Evolutionary conservation across 108 stramenopile genomes (phyloP).

Genomic region (Cyclotella distinguenda): DNA sequence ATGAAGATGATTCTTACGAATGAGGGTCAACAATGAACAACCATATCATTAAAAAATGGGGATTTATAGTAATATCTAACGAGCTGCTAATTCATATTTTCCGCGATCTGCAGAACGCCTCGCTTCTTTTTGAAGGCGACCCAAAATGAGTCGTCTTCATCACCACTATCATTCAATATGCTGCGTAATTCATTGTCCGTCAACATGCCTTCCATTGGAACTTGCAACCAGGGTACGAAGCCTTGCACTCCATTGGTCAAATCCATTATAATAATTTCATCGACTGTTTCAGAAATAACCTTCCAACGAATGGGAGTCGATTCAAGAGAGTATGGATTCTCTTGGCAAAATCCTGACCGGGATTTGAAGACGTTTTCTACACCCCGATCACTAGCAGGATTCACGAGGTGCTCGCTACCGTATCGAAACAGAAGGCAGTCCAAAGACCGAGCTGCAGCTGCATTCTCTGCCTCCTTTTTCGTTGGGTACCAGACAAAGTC

Average conservation of each 20-base stretch:
- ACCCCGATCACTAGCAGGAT: background rate
- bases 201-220: slow-evolving; percentile 5
- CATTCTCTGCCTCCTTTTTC: slow-evolving; percentile 33
- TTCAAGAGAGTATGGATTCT: slow-evolving; percentile 8
- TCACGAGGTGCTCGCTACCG: background rate
- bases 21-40: background rate
- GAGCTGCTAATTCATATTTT: no score
- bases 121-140: no score
- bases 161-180: background rate
- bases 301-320: slow-evolving; percentile 5
- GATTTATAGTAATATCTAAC: no score
- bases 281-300: background rate
- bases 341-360: slow-evolving; percentile 15
- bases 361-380: no score
- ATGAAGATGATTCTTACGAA: slow-evolving; percentile 37
- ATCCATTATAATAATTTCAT: slow-evolving; percentile 2
- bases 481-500: slow-evolving; percentile 31
- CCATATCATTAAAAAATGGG: no score
- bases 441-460: slow-evolving; percentile 32
- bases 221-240: background rate
- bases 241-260: background rate
- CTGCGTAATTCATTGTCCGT: slow-evolving; percentile 9
- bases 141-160: no score
- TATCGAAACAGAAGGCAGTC: slow-evolving; percentile 23
- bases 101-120: no score